Evolutionary conservation across 1,139 yeast genomes (phyloP), one percentile per base, ranked within the genome.

Genomic region (Diutina sp.): DNA sequence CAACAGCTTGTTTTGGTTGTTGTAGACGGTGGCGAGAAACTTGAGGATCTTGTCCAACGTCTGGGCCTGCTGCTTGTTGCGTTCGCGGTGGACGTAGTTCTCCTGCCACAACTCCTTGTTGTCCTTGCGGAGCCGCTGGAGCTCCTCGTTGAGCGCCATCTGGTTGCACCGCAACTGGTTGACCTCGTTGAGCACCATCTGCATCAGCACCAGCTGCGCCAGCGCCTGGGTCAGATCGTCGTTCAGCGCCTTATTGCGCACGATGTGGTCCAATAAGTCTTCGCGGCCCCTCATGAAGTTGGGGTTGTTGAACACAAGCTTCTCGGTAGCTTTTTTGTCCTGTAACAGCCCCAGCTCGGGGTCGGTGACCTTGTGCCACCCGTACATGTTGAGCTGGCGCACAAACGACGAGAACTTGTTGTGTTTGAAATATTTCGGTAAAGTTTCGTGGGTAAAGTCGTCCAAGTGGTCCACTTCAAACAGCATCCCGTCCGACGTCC

Each of bases 321-420:
- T 58, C 46, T 62, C 64, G 16, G 61, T 69, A 12, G 62, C 64
- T 14, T 65, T 68, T 61, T 84, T 90, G 55, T 80, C 84, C 58
- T 76, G 75, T 70, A 87, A 71, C 2, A 88, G 79, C 1, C 93
- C 93, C 32, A 82, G 77, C 55, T 72, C 84, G 56, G 85, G 81
- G 69, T 86, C 96, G 68, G 83, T 95, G 7, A 93, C 93, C 71
- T 93, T 93, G 71, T 93, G 98, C 90, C 96, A 93, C 46, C 98
- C 99, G 67, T 93, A 93, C 96, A 93, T 93, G 70, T 93, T 93
- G 66, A 93, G 77, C 67, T 93, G 99, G 59, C 98, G 81, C 8
- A 91, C 98, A 73, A 93, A 93, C 62, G 93, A 84, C 48, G 98
- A 95, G 71, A 90, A 91, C 71, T 93, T 93, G 58, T 90, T 83